A percentile compares a stretch with the other conserved stretches of the same genome.
These are phyloP conservation scores for Effrenium voratum DNA, from an alignment of 73 alveolate genomes.

Conservation along the genomic window DNA sequence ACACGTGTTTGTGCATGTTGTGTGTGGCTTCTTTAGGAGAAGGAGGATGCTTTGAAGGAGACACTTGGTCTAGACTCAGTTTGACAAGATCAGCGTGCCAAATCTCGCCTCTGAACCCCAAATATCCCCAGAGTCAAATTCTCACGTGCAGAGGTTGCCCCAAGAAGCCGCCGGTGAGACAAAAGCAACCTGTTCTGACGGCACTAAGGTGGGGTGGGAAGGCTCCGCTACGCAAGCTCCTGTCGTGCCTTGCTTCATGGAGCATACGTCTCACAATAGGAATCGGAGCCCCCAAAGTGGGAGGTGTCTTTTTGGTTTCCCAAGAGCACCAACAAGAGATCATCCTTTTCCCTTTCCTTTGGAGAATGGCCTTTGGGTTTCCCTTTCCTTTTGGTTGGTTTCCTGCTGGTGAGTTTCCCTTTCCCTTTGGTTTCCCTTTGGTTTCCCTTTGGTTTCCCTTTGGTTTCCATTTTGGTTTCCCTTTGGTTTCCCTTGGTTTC, in stretches of 20 bases:
- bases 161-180: not conserved
- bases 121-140: not conserved
- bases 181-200: too few species aligned
- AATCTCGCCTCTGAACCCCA: not conserved
- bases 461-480: too few species aligned
- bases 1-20: not conserved
- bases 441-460: too few species aligned
- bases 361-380: not conserved
- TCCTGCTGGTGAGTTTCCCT: too few species aligned
- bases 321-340: not conserved
- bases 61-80: not conserved
- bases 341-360: not conserved
- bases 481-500: too few species aligned
- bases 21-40: not conserved
- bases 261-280: not conserved
- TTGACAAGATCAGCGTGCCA: not conserved
- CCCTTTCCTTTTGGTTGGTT: not conserved
- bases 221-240: not conserved
- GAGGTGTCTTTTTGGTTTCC: not conserved
- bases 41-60: not conserved
- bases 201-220: constrained; percentile 44
- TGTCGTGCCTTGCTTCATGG: not conserved
- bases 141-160: not conserved
- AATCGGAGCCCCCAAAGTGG: not conserved
- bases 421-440: too few species aligned